Percentiles rank a stretch among this genome's conserved stretches.
Evolutionary conservation across 2,329 filamentous ascomycete species (phyloP).

Genomic region (Sclerotinia subarctica): DNA sequence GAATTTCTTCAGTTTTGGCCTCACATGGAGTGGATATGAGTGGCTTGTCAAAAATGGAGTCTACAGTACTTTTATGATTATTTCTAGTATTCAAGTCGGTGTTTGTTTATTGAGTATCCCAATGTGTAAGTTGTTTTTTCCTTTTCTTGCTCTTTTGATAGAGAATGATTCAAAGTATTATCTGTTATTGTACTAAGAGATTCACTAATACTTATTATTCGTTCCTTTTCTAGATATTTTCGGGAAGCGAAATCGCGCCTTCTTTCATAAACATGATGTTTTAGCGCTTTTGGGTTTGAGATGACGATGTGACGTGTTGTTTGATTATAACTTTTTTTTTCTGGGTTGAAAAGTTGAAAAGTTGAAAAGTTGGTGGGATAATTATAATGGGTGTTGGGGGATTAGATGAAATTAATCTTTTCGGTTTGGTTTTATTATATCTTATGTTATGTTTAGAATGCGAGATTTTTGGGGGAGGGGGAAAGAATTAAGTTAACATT

Average conservation of each 20-base stretch:
- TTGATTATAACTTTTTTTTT: neutral
- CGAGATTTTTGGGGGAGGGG: too few relatives aligned
- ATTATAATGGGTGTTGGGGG: neutral
- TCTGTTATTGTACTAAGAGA: neutral
- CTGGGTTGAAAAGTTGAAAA: too few relatives aligned
- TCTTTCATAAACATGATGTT: constrained; percentile 13
- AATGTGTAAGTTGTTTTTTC: constrained; percentile 70
- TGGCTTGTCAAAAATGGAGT: constrained; percentile 72
- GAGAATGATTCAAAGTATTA: neutral
- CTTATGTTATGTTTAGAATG: too few relatives aligned
- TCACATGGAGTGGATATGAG: constrained; percentile 80
- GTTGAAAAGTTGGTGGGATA: neutral
- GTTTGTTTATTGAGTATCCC: constrained; percentile 74
- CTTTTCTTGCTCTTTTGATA: constrained; percentile 6
- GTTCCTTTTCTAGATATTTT: neutral
- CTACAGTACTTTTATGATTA: constrained; percentile 60
- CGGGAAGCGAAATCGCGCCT: constrained; percentile 14
- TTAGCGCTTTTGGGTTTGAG: neutral
- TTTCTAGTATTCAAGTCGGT: constrained; percentile 73
- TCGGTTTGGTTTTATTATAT: too few relatives aligned
- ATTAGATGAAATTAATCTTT: neutral
- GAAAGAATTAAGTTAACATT: too few relatives aligned
- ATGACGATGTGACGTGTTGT: neutral
- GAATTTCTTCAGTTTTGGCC: constrained; percentile 83
- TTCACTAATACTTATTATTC: constrained; percentile 4